Evolutionary conservation across 208 protist genomes (phyloP).

Genomic region (Crithidia fasciculata): DNA sequence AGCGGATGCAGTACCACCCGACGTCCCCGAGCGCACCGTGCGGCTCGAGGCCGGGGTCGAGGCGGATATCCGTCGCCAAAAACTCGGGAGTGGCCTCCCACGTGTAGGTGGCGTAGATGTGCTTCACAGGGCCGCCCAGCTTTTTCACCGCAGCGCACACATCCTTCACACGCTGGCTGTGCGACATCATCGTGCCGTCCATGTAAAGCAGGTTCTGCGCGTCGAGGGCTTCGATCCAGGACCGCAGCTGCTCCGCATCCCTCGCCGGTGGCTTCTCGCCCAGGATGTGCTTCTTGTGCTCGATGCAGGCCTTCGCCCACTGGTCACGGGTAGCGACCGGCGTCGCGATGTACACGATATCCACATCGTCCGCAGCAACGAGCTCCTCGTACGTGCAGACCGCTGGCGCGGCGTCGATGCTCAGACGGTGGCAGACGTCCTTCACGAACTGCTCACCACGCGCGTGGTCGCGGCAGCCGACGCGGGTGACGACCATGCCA

Average conservation of each 20-base stretch:
- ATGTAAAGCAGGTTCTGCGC: conserved; percentile 59
- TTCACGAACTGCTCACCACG: conserved; percentile 42
- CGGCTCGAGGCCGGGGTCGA: conserved; percentile 54
- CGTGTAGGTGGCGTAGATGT: conserved; percentile 45
- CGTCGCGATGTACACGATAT: conserved; percentile 53
- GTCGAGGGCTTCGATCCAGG: conserved; percentile 58
- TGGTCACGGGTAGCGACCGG: conserved; percentile 44
- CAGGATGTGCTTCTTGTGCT: conserved; percentile 67
- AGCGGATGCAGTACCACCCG: conserved; percentile 68
- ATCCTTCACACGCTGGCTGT: conserved; percentile 42
- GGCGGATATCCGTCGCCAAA: conserved; percentile 45
- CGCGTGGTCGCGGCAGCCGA: conserved; percentile 51
- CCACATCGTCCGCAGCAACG: conserved; percentile 31
- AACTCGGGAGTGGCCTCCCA: conserved; percentile 36
- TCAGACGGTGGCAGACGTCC: conserved; percentile 27
- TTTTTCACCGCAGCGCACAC: conserved; percentile 29
- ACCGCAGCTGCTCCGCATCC: conserved; percentile 49
- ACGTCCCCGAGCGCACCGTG: conserved; percentile 62
- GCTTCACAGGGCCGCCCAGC: conserved; percentile 41
- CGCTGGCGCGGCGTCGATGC: conserved; percentile 14
- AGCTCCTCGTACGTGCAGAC: conserved; percentile 37
- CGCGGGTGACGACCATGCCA: conserved; percentile 42
- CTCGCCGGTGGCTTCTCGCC: conserved; percentile 60
- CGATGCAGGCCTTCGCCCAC: conserved; percentile 53
- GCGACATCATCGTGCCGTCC: conserved; percentile 68